Conservation (phyloP, 2,329 filamentous ascomycete species). For the Pseudodiploospora longispora region DNA sequence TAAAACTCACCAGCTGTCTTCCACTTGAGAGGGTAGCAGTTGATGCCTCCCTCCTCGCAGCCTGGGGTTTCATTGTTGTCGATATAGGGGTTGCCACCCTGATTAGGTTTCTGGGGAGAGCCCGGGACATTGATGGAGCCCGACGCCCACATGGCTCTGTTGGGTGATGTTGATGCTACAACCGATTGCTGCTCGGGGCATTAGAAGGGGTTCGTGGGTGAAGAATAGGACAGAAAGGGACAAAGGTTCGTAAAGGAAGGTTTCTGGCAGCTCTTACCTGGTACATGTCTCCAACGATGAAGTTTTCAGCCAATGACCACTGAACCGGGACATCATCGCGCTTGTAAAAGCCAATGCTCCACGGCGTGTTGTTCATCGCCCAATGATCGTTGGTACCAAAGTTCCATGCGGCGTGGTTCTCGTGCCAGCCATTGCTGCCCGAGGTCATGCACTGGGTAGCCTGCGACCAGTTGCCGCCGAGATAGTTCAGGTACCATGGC, state of each 20-base stretch:
- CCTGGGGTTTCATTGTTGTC: slow-evolving; percentile 41
- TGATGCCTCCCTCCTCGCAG: slow-evolving; percentile 35
- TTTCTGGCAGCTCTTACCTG: slow-evolving; percentile 15
- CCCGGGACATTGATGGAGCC: slow-evolving; percentile 45
- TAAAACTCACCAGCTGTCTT: slow-evolving; percentile 42
- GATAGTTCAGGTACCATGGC: slow-evolving; percentile 48
- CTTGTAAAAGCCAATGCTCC: slow-evolving; percentile 43
- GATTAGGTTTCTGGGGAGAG: slow-evolving; percentile 27
- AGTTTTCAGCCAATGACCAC: slow-evolving; percentile 45
- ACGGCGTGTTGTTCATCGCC: slow-evolving; percentile 45
- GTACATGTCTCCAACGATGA: slow-evolving; percentile 50
- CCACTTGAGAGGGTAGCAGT: slow-evolving; percentile 47
- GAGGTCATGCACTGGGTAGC: slow-evolving; percentile 47
- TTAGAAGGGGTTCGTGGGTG: not conserved
- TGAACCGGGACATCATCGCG: slow-evolving; percentile 46
- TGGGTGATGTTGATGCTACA: slow-evolving; percentile 44
- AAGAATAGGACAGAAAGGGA: not conserved
- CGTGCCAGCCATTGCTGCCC: slow-evolving; percentile 42
- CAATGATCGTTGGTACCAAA: slow-evolving; percentile 43
- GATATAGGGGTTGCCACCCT: slow-evolving; percentile 37
- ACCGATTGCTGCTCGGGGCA: slow-evolving; percentile 29
- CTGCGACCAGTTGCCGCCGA: slow-evolving; percentile 39
- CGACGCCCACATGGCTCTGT: slow-evolving; percentile 42
- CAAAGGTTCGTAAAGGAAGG: slow-evolving; percentile 20
- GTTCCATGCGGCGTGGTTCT: slow-evolving; percentile 45